Percentiles rank a stretch among this genome's conserved stretches.
phyloP scores from a whole-genome alignment of 495 filamentous ascomycete genomes.

The Lophium mytilinum region DNA sequence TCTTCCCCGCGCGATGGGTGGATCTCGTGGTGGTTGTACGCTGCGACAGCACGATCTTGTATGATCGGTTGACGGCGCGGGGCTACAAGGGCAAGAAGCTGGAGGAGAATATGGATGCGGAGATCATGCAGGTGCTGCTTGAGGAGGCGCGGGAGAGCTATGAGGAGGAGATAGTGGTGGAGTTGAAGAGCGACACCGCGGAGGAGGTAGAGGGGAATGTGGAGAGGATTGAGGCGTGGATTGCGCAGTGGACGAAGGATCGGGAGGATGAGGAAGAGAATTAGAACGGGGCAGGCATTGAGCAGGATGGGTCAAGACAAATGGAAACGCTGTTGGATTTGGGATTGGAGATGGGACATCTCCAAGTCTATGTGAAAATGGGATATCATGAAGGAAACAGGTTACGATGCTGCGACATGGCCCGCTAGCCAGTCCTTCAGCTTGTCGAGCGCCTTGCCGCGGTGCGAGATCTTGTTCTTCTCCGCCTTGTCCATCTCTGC shows the following conservation, averaged over 20 bases:
- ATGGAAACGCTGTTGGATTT: too few relatives aligned
- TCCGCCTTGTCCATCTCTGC: slow-evolving; percentile 90
- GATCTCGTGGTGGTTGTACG: slow-evolving; percentile 91
- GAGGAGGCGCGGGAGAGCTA: slow-evolving; percentile 86
- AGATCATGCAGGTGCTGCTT: slow-evolving; percentile 92
- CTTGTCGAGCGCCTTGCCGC: slow-evolving; percentile 74
- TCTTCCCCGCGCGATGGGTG: slow-evolving; percentile 90
- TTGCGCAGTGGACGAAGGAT: slow-evolving; percentile 71
- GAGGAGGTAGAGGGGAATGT: slow-evolving; percentile 85
- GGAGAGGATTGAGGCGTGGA: slow-evolving; percentile 73
- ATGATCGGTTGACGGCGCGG: slow-evolving; percentile 73
- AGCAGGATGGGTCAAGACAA: too few relatives aligned
- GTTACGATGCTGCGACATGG: neutral
- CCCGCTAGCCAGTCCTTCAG: slow-evolving; percentile 70
- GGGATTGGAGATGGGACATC: too few relatives aligned
- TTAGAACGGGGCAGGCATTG: neutral
- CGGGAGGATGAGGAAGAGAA: slow-evolving; percentile 22
- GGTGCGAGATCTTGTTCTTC: slow-evolving; percentile 93
- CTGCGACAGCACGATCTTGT: slow-evolving; percentile 66
- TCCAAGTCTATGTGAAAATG: neutral
- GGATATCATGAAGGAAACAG: neutral
- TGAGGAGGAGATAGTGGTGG: slow-evolving; percentile 81
- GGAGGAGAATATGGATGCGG: slow-evolving; percentile 91
- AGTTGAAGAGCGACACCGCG: slow-evolving; percentile 70
- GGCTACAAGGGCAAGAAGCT: slow-evolving; percentile 78